A percentile compares a stretch with the other conserved stretches of the same genome.
phyloP scores from a whole-genome alignment of 2,329 filamentous ascomycete species.

The Dactylonectria estremocensis region DNA sequence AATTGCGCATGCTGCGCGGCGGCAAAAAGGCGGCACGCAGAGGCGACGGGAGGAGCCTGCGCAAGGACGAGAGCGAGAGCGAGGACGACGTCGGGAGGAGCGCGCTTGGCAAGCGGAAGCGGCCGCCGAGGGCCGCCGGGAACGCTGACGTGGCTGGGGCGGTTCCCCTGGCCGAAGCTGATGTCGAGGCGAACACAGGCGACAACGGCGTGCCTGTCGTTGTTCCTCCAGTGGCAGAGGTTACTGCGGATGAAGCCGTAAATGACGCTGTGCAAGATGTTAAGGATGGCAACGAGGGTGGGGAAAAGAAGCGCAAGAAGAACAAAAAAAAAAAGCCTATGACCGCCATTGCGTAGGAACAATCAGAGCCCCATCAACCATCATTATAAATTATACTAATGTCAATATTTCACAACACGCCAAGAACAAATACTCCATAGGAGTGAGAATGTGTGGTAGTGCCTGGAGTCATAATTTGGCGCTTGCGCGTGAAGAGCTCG shows the following conservation, averaged over 20 bases:
- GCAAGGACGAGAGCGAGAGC: conserved; percentile 51
- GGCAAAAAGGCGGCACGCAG: conserved; percentile 47
- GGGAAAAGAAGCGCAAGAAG: conserved; percentile 42
- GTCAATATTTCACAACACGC: background rate
- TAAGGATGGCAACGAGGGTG: conserved; percentile 11
- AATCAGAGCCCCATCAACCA: conserved; percentile 17
- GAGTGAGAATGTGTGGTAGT: background rate
- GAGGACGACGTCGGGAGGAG: conserved; percentile 57
- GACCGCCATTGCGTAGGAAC: conserved; percentile 35
- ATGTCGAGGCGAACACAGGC: conserved; percentile 42
- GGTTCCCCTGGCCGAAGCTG: conserved; percentile 15
- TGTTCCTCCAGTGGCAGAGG: background rate
- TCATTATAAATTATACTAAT: background rate
- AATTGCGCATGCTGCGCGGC: conserved; percentile 52
- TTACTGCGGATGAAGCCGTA: background rate
- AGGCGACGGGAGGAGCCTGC: conserved; percentile 29
- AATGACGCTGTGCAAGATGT: background rate
- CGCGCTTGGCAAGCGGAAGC: conserved; percentile 57
- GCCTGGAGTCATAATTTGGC: background rate
- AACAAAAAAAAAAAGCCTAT: conserved; percentile 50
- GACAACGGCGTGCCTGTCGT: conserved; percentile 14
- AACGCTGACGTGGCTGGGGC: conserved; percentile 14
- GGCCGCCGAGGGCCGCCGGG: conserved; percentile 41
- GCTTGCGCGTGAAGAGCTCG: background rate
- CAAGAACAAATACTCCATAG: background rate